phyloP scores from a whole-genome alignment of 1,284 basidiomycete species.

The Tilletia indica region DNA sequence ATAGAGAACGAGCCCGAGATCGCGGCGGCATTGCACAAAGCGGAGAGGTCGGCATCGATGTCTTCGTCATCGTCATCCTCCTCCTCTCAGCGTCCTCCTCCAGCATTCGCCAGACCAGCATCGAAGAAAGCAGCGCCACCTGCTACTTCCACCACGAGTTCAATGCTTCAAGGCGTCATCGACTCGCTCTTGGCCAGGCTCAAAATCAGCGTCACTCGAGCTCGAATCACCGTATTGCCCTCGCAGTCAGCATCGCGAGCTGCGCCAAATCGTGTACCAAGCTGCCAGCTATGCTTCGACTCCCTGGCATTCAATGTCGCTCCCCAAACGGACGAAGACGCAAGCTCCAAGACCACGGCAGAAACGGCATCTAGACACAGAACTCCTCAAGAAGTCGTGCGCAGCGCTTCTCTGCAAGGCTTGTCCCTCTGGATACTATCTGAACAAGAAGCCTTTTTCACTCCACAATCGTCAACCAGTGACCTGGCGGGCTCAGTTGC shows the following conservation, averaged over 20 bases:
- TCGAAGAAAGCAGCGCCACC: not conserved
- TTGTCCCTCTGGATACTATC: not conserved
- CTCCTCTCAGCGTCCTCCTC: not conserved
- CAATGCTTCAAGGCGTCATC: constrained; percentile 34
- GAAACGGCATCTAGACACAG: no score
- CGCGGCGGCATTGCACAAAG: constrained; percentile 16
- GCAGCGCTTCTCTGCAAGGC: constrained; percentile 1
- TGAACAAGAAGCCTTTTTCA: not conserved
- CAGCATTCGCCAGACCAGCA: constrained; percentile 8
- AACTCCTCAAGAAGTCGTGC: not conserved
- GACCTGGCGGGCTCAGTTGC: not conserved
- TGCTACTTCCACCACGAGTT: constrained; percentile 19
- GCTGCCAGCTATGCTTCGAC: constrained; percentile 29
- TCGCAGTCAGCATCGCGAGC: not conserved
- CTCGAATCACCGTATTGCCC: constrained; percentile 21
- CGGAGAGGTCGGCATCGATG: not conserved
- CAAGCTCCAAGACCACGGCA: no score
- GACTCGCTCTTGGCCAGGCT: constrained; percentile 39
- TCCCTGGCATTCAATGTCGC: constrained; percentile 17
- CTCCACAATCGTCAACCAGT: not conserved
- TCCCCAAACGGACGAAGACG: not conserved
- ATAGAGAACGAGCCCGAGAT: constrained; percentile 17
- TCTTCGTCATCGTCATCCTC: constrained; percentile 13
- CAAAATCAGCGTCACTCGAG: constrained; percentile 29
- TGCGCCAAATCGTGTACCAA: not conserved